These are phyloP conservation scores for Vigna unguiculata DNA, from an alignment of 306 rosid genomes.

Conservation along the genomic window DNA sequence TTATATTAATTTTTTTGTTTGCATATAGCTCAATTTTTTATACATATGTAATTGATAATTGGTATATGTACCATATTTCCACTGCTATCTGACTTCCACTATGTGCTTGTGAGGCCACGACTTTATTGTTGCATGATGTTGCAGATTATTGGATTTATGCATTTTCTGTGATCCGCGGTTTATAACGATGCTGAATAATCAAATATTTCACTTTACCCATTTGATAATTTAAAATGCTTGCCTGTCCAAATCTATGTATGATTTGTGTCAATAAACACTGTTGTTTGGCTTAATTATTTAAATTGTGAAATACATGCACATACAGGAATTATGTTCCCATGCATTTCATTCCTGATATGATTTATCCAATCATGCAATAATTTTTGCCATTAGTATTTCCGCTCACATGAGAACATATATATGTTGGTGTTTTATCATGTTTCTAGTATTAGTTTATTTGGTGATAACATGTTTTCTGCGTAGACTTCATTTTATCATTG, in stretches of 20 bases:
- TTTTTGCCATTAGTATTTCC: background rate
- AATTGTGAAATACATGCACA: slow-evolving; percentile 11
- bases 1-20: background rate
- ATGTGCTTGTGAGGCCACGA: background rate
- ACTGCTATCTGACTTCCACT: background rate
- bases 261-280: slow-evolving; percentile 6
- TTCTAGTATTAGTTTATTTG: background rate
- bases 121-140: background rate
- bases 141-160: background rate
- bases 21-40: background rate
- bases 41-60: background rate
- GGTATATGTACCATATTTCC: background rate
- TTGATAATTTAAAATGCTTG: slow-evolving; percentile 19
- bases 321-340: slow-evolving; percentile 3
- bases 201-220: slow-evolving; percentile 11
- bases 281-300: slow-evolving; percentile 8
- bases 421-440: slow-evolving; percentile 9
- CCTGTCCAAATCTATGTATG: background rate
- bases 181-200: background rate
- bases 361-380: slow-evolving; percentile 22
- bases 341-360: slow-evolving; percentile 12
- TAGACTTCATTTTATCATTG: background rate
- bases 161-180: background rate
- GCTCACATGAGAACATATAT: background rate
- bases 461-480: background rate